Evolutionary conservation across 75 land plant genomes (phyloP).

Genomic region (Selaginella moellendorffii): DNA sequence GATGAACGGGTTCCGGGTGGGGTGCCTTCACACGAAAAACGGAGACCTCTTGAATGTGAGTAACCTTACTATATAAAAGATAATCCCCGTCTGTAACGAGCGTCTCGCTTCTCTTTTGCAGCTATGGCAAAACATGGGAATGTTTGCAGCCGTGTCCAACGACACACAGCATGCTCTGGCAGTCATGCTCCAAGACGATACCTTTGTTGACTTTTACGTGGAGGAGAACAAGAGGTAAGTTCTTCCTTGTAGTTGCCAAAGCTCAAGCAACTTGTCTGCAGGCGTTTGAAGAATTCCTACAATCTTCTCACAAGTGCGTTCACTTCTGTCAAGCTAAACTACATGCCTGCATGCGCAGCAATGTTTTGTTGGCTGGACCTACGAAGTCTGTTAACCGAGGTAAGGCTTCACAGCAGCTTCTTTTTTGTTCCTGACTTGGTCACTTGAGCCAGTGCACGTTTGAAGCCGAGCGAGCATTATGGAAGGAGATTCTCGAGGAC

Average conservation of each 20-base stretch:
- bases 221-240: constrained; percentile 5
- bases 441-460: constrained; percentile 26
- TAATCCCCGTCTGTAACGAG: no score
- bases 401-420: not conserved
- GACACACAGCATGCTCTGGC: constrained; percentile 8
- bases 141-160: constrained; percentile 7
- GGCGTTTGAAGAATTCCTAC: constrained; percentile 5
- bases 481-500: constrained; percentile 33
- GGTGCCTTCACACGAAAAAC: constrained; percentile 28
- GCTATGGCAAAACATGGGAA: constrained; percentile 32
- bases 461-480: constrained; percentile 25
- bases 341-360: constrained; percentile 9
- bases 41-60: constrained; percentile 24
- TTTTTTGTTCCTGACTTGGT: not conserved
- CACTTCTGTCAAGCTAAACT: not conserved
- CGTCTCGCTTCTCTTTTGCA: constrained; percentile 2
- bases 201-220: not conserved
- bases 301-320: not conserved
- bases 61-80: constrained; percentile 8
- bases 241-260: not conserved
- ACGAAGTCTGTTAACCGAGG: constrained; percentile 7
- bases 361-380: constrained; percentile 9
- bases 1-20: constrained; percentile 36
- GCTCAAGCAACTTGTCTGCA: not conserved
- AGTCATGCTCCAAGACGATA: constrained; percentile 3